Conservation (phyloP, 208 protist species). For the Wallacemonas sp. region DNA sequence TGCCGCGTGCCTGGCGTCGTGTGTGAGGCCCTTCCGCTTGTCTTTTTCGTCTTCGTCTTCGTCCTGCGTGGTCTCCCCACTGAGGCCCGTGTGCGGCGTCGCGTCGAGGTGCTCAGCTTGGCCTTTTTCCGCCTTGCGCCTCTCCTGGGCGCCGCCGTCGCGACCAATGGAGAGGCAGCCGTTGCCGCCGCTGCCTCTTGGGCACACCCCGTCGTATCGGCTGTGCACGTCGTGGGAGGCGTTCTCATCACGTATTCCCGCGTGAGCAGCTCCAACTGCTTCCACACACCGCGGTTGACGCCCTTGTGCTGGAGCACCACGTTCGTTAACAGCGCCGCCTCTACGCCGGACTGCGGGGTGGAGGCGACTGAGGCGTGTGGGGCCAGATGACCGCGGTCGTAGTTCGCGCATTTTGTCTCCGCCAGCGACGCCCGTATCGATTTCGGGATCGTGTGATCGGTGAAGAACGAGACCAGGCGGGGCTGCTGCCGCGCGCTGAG, state of each 20-base stretch:
- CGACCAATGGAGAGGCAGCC: no score
- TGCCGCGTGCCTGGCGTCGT: no score
- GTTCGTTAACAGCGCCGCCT: conserved; percentile 59
- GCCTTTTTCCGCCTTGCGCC: no score
- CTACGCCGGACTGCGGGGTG: conserved; percentile 28
- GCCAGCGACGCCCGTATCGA: conserved; percentile 14
- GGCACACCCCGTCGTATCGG: no score
- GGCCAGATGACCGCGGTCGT: conserved; percentile 71
- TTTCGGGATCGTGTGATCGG: conserved; percentile 37
- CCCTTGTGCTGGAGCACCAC: conserved; percentile 43
- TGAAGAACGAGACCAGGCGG: conserved; percentile 28
- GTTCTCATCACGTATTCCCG: conserved; percentile 40
- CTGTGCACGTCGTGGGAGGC: background rate
- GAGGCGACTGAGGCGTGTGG: conserved; percentile 57
- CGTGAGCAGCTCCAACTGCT: conserved; percentile 41
- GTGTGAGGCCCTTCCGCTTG: no score
- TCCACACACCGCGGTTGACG: conserved; percentile 63
- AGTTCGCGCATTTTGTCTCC: conserved; percentile 23
- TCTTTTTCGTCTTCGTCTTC: no score
- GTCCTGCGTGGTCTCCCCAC: no score
- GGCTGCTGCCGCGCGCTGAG: conserved; percentile 28
- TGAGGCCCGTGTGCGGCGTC: no score
- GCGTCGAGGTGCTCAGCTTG: no score
- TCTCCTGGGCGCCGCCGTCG: no score
- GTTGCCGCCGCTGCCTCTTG: no score